Conservation (phyloP, 768 basidiomycete species). For the Scleroderma citrinum region DNA sequence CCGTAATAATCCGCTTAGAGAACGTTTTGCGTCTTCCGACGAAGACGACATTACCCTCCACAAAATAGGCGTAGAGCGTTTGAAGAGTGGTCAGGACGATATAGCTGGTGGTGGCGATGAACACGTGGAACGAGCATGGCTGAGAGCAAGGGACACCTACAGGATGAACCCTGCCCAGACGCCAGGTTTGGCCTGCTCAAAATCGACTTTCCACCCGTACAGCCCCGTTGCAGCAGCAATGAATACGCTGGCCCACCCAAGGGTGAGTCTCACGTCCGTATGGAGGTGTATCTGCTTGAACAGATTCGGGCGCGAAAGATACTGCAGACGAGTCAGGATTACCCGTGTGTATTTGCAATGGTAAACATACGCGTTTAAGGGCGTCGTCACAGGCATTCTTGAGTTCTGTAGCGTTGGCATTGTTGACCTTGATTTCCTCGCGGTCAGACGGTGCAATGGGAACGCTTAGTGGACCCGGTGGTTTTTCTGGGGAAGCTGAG, state of each 20-base stretch:
- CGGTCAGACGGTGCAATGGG: conserved; percentile 38
- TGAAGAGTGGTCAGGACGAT: conserved; percentile 64
- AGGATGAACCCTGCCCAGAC: conserved; percentile 73
- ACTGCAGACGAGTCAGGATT: conserved; percentile 39
- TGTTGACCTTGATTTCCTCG: conserved; percentile 58
- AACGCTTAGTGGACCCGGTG: conserved; percentile 50
- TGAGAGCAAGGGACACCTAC: conserved; percentile 40
- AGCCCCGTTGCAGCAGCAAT: conserved; percentile 76
- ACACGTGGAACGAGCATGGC: background rate
- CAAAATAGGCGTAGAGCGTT: conserved; percentile 77
- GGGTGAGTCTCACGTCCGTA: conserved; percentile 78
- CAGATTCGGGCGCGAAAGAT: conserved; percentile 69
- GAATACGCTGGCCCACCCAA: conserved; percentile 85
- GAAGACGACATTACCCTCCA: conserved; percentile 82
- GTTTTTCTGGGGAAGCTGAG: conserved; percentile 30
- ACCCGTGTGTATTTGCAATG: background rate
- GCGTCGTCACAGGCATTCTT: conserved; percentile 83
- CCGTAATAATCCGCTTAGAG: conserved; percentile 89
- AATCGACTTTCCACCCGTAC: conserved; percentile 85
- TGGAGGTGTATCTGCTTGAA: conserved; percentile 86
- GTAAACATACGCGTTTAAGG: conserved; percentile 67
- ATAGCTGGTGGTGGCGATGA: conserved; percentile 48
- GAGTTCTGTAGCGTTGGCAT: conserved; percentile 49
- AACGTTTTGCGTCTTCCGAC: conserved; percentile 87
- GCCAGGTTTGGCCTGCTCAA: conserved; percentile 79